Conservation (phyloP, 352 stramenopile species). For the Globisporangium abappressorium region DNA sequence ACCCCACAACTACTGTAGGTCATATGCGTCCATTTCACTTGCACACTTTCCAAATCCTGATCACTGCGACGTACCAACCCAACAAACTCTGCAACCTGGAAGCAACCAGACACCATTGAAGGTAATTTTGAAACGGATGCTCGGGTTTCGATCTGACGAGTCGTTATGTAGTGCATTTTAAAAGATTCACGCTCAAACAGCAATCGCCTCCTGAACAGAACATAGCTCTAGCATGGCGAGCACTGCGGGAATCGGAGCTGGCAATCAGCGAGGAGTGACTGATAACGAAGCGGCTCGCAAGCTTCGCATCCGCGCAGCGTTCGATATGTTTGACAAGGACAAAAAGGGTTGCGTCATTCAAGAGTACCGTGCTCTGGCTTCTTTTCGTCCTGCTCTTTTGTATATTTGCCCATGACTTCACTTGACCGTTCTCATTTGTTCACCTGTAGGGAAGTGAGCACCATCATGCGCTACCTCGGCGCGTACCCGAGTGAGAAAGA, state of each 20-base stretch:
- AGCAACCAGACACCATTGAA: neutral
- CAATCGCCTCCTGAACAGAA: neutral
- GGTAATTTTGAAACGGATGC: constrained; percentile 5
- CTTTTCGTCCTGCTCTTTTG: neutral
- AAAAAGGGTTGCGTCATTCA: constrained; percentile 88
- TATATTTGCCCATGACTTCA: neutral
- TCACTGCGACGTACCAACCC: neutral
- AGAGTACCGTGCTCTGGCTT: constrained; percentile 37
- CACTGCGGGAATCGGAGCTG: neutral
- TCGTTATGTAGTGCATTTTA: neutral
- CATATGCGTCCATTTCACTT: neutral
- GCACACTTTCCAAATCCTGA: neutral
- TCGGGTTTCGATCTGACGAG: neutral
- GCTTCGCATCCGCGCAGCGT: constrained; percentile 73
- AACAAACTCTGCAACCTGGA: neutral
- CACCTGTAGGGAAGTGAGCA: constrained; percentile 76
- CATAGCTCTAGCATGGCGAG: constrained; percentile 7
- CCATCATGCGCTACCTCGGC: constrained; percentile 89
- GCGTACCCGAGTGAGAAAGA: constrained; percentile 89
- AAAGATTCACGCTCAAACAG: neutral
- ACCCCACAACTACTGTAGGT: neutral
- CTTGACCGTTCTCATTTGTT: neutral
- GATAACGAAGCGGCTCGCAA: constrained; percentile 49
- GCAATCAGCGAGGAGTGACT: constrained; percentile 30
- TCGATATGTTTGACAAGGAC: constrained; percentile 92